Evolutionary conservation across 164 flowering plant genomes (phyloP).

Genomic region (Saururus chinensis): DNA sequence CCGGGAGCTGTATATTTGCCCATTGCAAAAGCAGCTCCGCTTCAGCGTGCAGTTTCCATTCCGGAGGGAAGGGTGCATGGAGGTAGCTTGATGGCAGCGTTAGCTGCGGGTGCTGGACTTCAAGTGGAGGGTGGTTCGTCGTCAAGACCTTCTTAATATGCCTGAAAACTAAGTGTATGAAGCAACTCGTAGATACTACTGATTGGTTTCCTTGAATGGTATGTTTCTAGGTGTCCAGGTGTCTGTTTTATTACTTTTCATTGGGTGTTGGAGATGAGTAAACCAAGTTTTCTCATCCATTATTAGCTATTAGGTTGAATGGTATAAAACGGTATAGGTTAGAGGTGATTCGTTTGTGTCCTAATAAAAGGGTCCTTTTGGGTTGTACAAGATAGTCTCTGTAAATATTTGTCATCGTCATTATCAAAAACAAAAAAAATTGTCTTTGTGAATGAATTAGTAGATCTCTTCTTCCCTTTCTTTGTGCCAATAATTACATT

Average conservation of each 20-base stretch:
- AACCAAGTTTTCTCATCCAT: not conserved
- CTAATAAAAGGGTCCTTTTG: not conserved
- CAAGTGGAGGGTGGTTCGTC: slow-evolving; percentile 10
- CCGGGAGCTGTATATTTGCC: not conserved
- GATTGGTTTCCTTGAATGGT: not conserved
- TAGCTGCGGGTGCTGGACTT: slow-evolving; percentile 12
- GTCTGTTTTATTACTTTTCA: not conserved
- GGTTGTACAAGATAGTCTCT: not conserved
- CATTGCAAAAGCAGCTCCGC: not conserved
- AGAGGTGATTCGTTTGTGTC: slow-evolving; percentile 1
- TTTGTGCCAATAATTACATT: no score
- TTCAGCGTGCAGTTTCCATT: slow-evolving; percentile 4
- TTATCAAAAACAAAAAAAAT: no score
- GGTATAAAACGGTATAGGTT: not conserved
- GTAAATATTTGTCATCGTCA: not conserved
- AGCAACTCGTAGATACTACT: not conserved
- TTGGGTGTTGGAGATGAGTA: slow-evolving; percentile 1
- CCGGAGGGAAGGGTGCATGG: slow-evolving; percentile 61
- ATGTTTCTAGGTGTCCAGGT: not conserved
- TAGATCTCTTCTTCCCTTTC: not conserved
- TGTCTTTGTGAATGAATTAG: not conserved
- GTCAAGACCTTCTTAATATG: slow-evolving; percentile 5
- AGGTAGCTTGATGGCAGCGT: slow-evolving; percentile 40
- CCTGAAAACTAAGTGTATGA: slow-evolving; percentile 20
- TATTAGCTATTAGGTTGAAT: not conserved